Conservation (phyloP, 495 filamentous ascomycete species). For the Lasiosphaeriaceae sp. region DNA sequence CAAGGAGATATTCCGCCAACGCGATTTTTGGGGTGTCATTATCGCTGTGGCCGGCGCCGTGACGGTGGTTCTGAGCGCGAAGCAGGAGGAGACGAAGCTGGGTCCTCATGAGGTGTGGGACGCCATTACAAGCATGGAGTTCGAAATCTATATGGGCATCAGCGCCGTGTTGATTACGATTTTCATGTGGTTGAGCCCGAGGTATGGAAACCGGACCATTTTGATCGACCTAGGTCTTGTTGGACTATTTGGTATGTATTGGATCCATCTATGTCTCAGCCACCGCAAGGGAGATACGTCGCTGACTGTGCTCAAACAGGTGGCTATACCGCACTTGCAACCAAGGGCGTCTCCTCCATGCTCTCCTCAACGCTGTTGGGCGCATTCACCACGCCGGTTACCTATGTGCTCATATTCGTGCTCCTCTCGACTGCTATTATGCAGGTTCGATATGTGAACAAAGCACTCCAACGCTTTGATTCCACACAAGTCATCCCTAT, state of each 20-base stretch:
- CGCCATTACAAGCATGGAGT: conserved; percentile 84
- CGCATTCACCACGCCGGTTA: conserved; percentile 84
- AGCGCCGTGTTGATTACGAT: conserved; percentile 66
- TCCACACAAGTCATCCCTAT: conserved; percentile 96
- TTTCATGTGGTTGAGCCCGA: conserved; percentile 76
- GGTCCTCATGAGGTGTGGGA: conserved; percentile 87
- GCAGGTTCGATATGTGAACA: conserved; percentile 95
- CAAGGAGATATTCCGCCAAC: conserved; percentile 78
- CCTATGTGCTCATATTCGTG: conserved; percentile 74
- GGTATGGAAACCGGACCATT: conserved; percentile 78
- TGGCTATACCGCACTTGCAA: conserved; percentile 91
- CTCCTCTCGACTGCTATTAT: conserved; percentile 81
- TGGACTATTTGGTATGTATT: conserved; percentile 74
- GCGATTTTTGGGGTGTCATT: conserved; percentile 86
- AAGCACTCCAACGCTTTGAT: conserved; percentile 89
- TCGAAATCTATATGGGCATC: conserved; percentile 82
- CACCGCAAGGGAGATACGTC: not conserved
- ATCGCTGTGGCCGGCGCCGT: conserved; percentile 85
- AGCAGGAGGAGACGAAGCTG: conserved; percentile 82
- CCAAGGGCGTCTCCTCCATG: conserved; percentile 93
- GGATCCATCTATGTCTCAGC: not conserved
- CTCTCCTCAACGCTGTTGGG: conserved; percentile 84
- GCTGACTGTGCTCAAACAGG: conserved; percentile 50
- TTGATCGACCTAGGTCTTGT: conserved; percentile 91
- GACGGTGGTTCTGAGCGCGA: conserved; percentile 87